Conservation (phyloP, 257 asterid species). For the Lithospermum erythrorhizon region DNA sequence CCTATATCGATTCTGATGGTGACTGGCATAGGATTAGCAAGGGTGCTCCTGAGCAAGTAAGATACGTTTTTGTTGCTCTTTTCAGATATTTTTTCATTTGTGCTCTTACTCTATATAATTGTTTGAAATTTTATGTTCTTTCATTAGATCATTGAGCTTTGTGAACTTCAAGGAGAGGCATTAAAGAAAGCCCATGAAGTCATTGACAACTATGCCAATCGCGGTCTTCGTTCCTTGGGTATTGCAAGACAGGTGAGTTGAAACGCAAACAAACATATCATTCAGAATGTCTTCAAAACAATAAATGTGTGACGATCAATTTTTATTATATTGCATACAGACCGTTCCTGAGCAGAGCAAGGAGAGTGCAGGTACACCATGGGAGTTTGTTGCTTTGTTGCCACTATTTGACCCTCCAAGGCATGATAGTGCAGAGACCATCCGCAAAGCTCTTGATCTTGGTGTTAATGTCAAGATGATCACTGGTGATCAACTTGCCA, state of each 20-base stretch:
- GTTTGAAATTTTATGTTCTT: background rate
- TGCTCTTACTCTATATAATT: background rate
- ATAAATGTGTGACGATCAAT: background rate
- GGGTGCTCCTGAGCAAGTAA: slow-evolving; percentile 94
- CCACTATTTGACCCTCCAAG: slow-evolving; percentile 95
- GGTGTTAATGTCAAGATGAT: slow-evolving; percentile 92
- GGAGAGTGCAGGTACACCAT: slow-evolving; percentile 53
- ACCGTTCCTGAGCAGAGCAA: slow-evolving; percentile 52
- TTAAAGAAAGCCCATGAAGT: slow-evolving; percentile 45
- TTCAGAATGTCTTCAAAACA: no score
- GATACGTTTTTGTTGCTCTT: background rate
- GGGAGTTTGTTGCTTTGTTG: slow-evolving; percentile 76
- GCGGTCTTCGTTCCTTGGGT: slow-evolving; percentile 85
- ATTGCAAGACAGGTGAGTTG: slow-evolving; percentile 56
- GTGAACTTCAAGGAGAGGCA: slow-evolving; percentile 45
- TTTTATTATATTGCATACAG: slow-evolving; percentile 21
- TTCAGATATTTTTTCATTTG: background rate
- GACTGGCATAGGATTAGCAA: slow-evolving; percentile 79
- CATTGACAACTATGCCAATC: slow-evolving; percentile 66
- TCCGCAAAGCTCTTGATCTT: slow-evolving; percentile 72
- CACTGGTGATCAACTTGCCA: slow-evolving; percentile 89
- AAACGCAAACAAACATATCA: background rate
- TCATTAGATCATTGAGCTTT: slow-evolving; percentile 62
- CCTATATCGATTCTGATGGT: slow-evolving; percentile 50
- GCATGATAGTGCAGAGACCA: slow-evolving; percentile 89